Evolutionary conservation across 495 filamentous ascomycete species (phyloP), one percentile per base, ranked within the genome.

Genomic region (Trichocladium uniseriatum): DNA sequence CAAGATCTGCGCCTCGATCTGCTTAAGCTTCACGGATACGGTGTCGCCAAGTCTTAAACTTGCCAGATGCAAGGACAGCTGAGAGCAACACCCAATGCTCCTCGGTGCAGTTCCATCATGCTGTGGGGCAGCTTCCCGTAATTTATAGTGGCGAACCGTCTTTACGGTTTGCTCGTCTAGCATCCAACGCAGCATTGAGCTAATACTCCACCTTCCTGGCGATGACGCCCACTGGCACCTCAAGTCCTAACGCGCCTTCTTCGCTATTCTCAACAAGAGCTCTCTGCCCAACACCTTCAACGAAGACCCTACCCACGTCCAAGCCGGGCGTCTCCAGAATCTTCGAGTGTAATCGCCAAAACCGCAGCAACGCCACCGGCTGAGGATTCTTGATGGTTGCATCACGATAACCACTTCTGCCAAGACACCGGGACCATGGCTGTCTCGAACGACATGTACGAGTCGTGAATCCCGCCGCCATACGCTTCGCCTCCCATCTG

Each of bases 401-500:
- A 65, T 54, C 55, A 43, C 51, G 31, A 43, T 55, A 58, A 47
- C 44, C 43, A 45, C 40, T 9, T 38, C 43, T 48, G 56, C 56
- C 59, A 62, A 56, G 43, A 43, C 49, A 47, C 40, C 50, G 52
- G 49, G 45, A 73, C 35, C 48, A 79, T 79, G 75, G 72, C 72
- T 63, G 63, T 72, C 55, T 69, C 70, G 49, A 66, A 74, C 61
- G 68, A 77, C 54, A 61, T 69, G 76, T 79, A 68, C 60, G 71
- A 19, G 13, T 16, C n/a, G 2, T 15, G 22, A 7, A 38, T 0
- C 7, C 16, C 11, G 10, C 2, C 1, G 20, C n/a, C 24, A 19
- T 8, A 29, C 18, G 2, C 27, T 28, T 15, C 29, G 24, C n/a
- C 2, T 14, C 5, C 2, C 13, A 14, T 14, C 9, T n/a, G 9